These are phyloP conservation scores for Rehmannia glutinosa DNA, from an alignment of 257 asterid species.

Conservation along the genomic window DNA sequence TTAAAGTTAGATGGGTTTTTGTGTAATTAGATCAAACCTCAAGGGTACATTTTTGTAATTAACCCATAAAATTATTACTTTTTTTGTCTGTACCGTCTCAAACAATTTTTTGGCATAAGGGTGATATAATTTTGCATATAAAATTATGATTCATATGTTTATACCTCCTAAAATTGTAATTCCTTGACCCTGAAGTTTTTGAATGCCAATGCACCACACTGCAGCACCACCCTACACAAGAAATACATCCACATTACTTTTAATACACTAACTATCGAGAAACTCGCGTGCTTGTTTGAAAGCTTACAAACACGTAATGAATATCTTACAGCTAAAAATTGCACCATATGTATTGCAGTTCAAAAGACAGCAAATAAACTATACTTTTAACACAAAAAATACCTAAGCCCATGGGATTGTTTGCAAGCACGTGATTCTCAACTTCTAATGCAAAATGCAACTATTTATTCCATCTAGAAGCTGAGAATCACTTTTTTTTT, in stretches of 20 bases:
- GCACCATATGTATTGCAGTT: not conserved
- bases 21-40: too few relatives aligned
- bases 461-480: too few relatives aligned
- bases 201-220: slow-evolving; percentile 96
- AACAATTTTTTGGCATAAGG: too few relatives aligned
- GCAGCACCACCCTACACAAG: slow-evolving; percentile 74
- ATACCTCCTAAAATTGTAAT: slow-evolving; percentile 92
- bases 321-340: not conserved
- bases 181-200: slow-evolving; percentile 74
- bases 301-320: not conserved
- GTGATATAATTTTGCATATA: not conserved
- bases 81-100: too few relatives aligned
- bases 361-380: not conserved
- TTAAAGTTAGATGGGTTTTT: too few relatives aligned
- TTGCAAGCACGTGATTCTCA: too few relatives aligned
- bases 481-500: too few relatives aligned
- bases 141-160: not conserved
- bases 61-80: too few relatives aligned
- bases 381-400: too few relatives aligned
- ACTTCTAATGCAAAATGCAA: too few relatives aligned
- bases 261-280: slow-evolving; percentile 1
- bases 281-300: not conserved
- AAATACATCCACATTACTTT: not conserved
- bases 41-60: too few relatives aligned
- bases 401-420: too few relatives aligned